These are phyloP conservation scores for Posidonia australis DNA, from an alignment of 106 monocot genomes.

Conservation along the genomic window DNA sequence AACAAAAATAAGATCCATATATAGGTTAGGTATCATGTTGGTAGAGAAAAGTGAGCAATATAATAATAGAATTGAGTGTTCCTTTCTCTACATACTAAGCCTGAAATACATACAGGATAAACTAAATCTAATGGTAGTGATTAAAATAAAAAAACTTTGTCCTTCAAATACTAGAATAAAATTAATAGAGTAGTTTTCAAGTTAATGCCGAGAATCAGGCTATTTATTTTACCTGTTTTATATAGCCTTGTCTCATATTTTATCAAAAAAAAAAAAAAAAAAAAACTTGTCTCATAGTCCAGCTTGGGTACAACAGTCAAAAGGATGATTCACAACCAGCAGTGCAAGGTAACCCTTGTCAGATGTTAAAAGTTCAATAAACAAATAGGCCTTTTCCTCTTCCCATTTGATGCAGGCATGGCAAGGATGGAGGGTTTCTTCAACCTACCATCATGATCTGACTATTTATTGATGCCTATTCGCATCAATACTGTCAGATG, in stretches of 20 bases:
- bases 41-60: too few species aligned
- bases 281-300: not conserved
- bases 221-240: too few species aligned
- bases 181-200: not conserved
- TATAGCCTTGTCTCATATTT: too few species aligned
- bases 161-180: not conserved
- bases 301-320: not conserved
- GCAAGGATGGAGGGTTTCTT: not conserved
- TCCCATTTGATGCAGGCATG: not conserved
- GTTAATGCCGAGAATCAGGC: not conserved
- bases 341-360: not conserved
- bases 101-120: too few species aligned
- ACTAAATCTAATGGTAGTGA: too few species aligned
- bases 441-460: not conserved
- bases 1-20: too few species aligned
- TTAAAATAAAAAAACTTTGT: not conserved
- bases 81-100: too few species aligned
- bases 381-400: conserved; percentile 1
- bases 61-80: too few species aligned
- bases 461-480: not conserved
- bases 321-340: not conserved
- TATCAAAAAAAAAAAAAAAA: too few species aligned
- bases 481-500: not conserved
- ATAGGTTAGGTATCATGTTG: too few species aligned
- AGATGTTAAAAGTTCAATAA: not conserved